A percentile compares a stretch with the other conserved stretches of the same genome.
Evolutionary conservation across 805 yeast species (phyloP).

Genomic region (Lachancea kluyveri): DNA sequence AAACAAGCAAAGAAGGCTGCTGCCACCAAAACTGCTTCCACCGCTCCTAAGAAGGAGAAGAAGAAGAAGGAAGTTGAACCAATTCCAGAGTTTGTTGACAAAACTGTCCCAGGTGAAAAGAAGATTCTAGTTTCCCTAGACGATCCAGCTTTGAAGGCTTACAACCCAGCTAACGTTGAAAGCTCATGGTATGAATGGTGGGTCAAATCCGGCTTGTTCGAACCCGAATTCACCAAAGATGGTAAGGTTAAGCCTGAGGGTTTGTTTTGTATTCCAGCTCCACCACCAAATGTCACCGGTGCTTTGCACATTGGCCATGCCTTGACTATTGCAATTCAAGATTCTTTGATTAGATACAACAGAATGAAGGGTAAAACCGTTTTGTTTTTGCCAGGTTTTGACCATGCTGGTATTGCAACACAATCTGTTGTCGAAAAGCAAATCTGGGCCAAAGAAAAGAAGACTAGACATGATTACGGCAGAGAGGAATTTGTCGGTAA

Average conservation of each 20-base stretch:
- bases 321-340: slow-evolving; percentile 90
- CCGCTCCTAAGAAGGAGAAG: slow-evolving; percentile 58
- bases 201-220: slow-evolving; percentile 80
- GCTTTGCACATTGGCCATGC: slow-evolving; percentile 99
- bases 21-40: slow-evolving; percentile 16
- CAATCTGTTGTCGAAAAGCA: slow-evolving; percentile 97
- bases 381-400: slow-evolving; percentile 91
- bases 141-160: slow-evolving; percentile 90
- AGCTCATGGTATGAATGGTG: slow-evolving; percentile 98
- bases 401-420: slow-evolving; percentile 98
- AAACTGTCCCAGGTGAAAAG: slow-evolving; percentile 85
- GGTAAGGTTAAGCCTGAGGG: slow-evolving; percentile 82
- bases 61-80: slow-evolving; percentile 65
- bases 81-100: slow-evolving; percentile 79
- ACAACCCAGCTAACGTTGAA: slow-evolving; percentile 88
- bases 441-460: slow-evolving; percentile 79
- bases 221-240: slow-evolving; percentile 73
- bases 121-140: slow-evolving; percentile 81
- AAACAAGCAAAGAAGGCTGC: slow-evolving; percentile 60
- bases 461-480: slow-evolving; percentile 92
- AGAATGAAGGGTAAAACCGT: slow-evolving; percentile 97
- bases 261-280: slow-evolving; percentile 87
- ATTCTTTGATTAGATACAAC: slow-evolving; percentile 84
- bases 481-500: slow-evolving; percentile 82
- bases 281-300: slow-evolving; percentile 99